A percentile compares a stretch with the other conserved stretches of the same genome.
Conservation (phyloP, 140 eudicot species). For the Anethum foeniculum region DNA sequence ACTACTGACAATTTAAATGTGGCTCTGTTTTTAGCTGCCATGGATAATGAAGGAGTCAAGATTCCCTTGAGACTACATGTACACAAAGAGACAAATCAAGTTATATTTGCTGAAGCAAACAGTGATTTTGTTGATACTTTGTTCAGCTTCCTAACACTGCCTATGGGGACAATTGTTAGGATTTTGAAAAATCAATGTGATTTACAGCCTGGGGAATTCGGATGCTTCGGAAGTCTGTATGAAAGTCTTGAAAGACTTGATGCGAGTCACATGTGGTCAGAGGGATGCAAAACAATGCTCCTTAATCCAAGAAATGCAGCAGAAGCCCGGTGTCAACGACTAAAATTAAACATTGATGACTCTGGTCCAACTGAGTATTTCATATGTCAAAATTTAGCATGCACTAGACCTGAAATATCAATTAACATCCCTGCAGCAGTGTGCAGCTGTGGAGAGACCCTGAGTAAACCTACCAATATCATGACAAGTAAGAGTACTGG, state of each 20-base stretch:
- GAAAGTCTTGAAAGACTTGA: slow-evolving; percentile 17
- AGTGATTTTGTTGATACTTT: slow-evolving; percentile 8
- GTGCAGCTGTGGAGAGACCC: slow-evolving; percentile 16
- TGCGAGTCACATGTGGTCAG: not conserved
- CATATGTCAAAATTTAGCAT: not conserved
- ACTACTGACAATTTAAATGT: not conserved
- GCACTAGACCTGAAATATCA: not conserved
- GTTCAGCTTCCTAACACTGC: slow-evolving; percentile 5
- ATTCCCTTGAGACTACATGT: not conserved
- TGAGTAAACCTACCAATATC: not conserved
- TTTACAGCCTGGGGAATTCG: not conserved
- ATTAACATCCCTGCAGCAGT: slow-evolving; percentile 11
- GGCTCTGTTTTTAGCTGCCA: not conserved
- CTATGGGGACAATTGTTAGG: slow-evolving; percentile 10
- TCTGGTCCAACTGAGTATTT: slow-evolving; percentile 2
- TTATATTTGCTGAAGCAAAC: slow-evolving; percentile 7
- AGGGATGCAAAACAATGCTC: slow-evolving; percentile 11
- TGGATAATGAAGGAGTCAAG: not conserved
- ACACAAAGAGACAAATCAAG: not conserved
- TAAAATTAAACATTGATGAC: slow-evolving; percentile 20
- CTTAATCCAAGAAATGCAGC: slow-evolving; percentile 22
- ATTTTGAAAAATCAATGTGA: slow-evolving; percentile 6
- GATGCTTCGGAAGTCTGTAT: slow-evolving; percentile 17
- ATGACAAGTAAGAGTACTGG: not conserved
- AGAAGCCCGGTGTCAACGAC: slow-evolving; percentile 6